These are phyloP conservation scores for Paxillus rubicundulus DNA, from an alignment of 768 basidiomycete species.

Conservation along the genomic window DNA sequence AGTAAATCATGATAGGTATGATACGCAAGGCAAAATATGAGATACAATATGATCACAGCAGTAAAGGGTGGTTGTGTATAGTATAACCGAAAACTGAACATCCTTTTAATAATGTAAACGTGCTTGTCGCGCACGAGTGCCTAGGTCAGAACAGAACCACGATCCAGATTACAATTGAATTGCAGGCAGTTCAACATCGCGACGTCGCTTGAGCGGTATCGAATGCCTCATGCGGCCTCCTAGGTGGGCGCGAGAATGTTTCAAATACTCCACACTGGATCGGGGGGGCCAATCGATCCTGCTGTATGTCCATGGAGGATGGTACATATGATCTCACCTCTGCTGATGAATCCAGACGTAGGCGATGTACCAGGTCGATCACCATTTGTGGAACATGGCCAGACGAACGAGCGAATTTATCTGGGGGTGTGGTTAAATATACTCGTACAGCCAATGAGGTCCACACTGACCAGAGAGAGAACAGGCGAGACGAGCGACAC, in stretches of 20 bases:
- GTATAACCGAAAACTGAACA: conserved; percentile 13
- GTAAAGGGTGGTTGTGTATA: conserved; percentile 15
- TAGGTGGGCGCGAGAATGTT: conserved; percentile 40
- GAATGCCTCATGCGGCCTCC: background rate
- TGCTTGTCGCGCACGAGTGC: background rate
- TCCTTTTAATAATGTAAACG: conserved; percentile 23
- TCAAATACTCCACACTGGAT: conserved; percentile 25
- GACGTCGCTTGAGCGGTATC: conserved; percentile 6
- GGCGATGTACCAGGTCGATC: conserved; percentile 40
- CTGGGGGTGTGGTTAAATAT: conserved; percentile 13
- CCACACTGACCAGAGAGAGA: conserved; percentile 49
- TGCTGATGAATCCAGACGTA: conserved; percentile 54
- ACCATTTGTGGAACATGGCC: conserved; percentile 34
- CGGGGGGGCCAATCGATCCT: conserved; percentile 8
- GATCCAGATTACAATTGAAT: background rate
- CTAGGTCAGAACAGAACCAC: background rate
- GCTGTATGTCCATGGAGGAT: conserved; percentile 22
- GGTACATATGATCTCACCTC: conserved; percentile 64
- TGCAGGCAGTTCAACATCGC: conserved; percentile 11
- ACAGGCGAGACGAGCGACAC: conserved; percentile 71
- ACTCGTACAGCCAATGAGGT: background rate
- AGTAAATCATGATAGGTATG: conserved; percentile 9
- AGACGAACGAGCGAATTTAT: conserved; percentile 10
- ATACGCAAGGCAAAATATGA: conserved; percentile 10
- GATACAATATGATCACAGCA: conserved; percentile 23